phyloP scores from a whole-genome alignment of 1,139 yeast genomes.

The Yamadazyma jaroonii region DNA sequence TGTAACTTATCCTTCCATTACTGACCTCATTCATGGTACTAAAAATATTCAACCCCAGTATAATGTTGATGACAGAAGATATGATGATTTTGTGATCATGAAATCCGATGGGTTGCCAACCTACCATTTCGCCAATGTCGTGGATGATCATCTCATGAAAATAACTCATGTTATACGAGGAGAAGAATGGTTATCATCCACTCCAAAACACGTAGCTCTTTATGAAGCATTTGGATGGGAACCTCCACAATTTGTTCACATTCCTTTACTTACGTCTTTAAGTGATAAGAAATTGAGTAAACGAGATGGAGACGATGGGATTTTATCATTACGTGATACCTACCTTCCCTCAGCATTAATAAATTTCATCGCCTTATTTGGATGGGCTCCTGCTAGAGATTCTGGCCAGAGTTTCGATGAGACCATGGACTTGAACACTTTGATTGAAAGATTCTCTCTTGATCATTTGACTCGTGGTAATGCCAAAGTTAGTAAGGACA shows the following conservation, averaged over 20 bases:
- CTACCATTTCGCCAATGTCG: conserved; percentile 92
- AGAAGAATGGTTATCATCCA: conserved; percentile 96
- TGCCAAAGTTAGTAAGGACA: conserved; percentile 82
- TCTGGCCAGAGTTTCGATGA: conserved; percentile 58
- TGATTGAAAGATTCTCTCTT: conserved; percentile 50
- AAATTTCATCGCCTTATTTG: conserved; percentile 86
- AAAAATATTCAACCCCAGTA: conserved; percentile 78
- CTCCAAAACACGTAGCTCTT: conserved; percentile 89
- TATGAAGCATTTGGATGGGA: conserved; percentile 86
- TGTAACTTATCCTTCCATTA: conserved; percentile 57
- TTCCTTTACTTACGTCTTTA: conserved; percentile 76
- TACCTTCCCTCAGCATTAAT: conserved; percentile 82
- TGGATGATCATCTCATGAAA: conserved; percentile 90
- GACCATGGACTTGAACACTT: conserved; percentile 51
- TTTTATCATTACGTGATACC: conserved; percentile 51
- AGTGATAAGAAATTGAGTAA: conserved; percentile 83
- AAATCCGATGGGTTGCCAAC: conserved; percentile 95
- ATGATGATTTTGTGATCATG: conserved; percentile 84
- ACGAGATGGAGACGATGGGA: conserved; percentile 78
- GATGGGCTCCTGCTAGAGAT: conserved; percentile 82
- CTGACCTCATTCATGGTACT: conserved; percentile 74
- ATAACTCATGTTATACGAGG: conserved; percentile 95
- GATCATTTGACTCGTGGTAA: conserved; percentile 86
- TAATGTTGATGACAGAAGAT: conserved; percentile 66
- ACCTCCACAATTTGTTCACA: conserved; percentile 81